A percentile compares a stretch with the other conserved stretches of the same genome.
phyloP scores from a whole-genome alignment of 202 grass and related monocot genomes.

The Dendrocalamus latiflorus region DNA sequence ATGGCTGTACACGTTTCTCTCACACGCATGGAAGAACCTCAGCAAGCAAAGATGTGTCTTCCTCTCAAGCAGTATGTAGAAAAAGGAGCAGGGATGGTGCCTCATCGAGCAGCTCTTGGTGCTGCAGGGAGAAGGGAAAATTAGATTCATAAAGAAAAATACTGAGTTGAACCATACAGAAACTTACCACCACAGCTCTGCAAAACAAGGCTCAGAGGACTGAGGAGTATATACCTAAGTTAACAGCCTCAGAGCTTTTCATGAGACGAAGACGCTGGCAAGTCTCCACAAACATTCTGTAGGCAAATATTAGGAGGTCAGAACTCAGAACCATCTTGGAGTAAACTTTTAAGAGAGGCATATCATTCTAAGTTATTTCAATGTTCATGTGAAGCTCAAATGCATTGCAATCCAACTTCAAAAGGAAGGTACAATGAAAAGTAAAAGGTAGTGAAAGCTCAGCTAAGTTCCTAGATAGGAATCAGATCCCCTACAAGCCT shows the following conservation, averaged over 20 bases:
- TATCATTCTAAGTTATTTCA: neutral
- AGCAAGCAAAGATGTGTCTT: constrained; percentile 25
- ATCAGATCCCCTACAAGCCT: constrained; percentile 10
- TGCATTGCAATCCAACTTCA: neutral
- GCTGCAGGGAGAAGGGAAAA: constrained; percentile 38
- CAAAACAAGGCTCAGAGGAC: neutral
- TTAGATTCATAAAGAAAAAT: neutral
- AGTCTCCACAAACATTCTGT: constrained; percentile 82
- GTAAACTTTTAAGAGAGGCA: neutral
- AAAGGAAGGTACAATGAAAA: neutral
- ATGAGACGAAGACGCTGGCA: constrained; percentile 83
- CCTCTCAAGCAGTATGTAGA: neutral
- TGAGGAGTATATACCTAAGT: constrained; percentile 38
- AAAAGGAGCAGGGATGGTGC: neutral
- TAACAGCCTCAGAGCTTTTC: constrained; percentile 75
- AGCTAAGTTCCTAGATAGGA: neutral
- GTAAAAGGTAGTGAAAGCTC: neutral
- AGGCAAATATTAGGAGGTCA: constrained; percentile 19
- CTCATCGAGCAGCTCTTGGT: constrained; percentile 53
- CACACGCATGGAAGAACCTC: constrained; percentile 20
- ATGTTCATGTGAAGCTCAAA: neutral
- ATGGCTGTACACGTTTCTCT: constrained; percentile 54
- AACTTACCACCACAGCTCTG: neutral
- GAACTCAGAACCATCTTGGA: neutral
- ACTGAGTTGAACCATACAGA: neutral